Base-by-base conservation (phyloP, 805 yeast genomes). In the Myxozyma nipponensis region DNA sequence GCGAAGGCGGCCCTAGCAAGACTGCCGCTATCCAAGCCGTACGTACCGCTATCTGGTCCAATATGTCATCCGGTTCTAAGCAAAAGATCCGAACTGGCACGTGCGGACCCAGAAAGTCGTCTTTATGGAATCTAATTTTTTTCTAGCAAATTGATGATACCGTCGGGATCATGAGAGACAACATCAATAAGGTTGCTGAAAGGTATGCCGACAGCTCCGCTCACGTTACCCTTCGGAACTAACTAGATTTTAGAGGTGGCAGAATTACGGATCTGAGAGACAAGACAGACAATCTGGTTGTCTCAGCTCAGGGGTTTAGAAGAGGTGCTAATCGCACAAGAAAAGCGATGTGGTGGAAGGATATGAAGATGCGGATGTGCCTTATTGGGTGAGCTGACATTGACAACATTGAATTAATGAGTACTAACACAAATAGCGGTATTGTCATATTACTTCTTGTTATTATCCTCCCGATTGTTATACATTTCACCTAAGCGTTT, bases 341-440 rank as follows among this genome's bases (percentile, higher is more conserved):
- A 72, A 91, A 90, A 70, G 95, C 90, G 66, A 91, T 91, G 97
- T 91, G 98, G 98, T 86, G 95, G 86, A 91, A 93, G 71, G 96
- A 91, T 69, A 78, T 93, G 80, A 93, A 93, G 75, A 85, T 93
- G 91, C 84, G 95, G 70, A 73, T 90, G 75, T 91, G 98, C 70
- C 72, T 86, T 50, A 83, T 90, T 52, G 81, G 84, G 59, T 55
- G 43, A 10, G 59, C 51, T 6, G 15, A n/a, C 38, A 23, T 10
- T 22, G n/a, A n/a, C n/a, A n/a, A n/a, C n/a, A 3, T 7, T 38
- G 34, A 21, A 18, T 43, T 21, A n/a, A 47, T 22, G 35, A 30
- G n/a, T n/a, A 30, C 15, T 13, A 30, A 30, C 35, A 30, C 35
- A 13, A 30, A 19, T 42, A 85, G 84, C 25, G 82, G 83, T 23